These are phyloP conservation scores for Recurvomyces mirabilis DNA, from an alignment of 495 filamentous ascomycete genomes.

Conservation along the genomic window DNA sequence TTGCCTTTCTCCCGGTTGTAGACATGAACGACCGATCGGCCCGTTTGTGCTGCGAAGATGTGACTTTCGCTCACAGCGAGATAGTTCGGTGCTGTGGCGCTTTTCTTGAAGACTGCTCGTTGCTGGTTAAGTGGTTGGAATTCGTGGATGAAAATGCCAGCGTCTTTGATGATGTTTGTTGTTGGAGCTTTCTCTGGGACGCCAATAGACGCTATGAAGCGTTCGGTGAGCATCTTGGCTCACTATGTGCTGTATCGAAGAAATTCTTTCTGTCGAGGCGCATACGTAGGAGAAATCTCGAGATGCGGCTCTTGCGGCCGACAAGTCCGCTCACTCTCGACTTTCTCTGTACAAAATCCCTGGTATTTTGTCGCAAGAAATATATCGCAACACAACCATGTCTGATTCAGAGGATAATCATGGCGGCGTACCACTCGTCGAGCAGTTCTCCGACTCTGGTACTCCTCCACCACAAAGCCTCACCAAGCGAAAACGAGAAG, in stretches of 20 bases:
- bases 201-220: constrained; percentile 63
- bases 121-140: constrained; percentile 61
- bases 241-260: too few relatives aligned
- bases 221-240: constrained; percentile 72
- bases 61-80: constrained; percentile 74
- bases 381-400: constrained; percentile 26
- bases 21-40: constrained; percentile 85
- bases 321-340: too few relatives aligned
- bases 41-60: constrained; percentile 79
- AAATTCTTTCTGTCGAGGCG: too few relatives aligned
- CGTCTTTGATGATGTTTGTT: constrained; percentile 58
- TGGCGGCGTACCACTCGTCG: constrained; percentile 23
- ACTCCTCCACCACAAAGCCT: constrained; percentile 11
- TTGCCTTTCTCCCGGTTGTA: constrained; percentile 74
- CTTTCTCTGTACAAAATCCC: too few relatives aligned
- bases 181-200: constrained; percentile 52
- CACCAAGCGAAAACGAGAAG: constrained; percentile 27
- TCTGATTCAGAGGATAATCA: constrained; percentile 24
- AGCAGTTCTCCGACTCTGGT: constrained; percentile 14
- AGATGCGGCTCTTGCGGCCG: too few relatives aligned
- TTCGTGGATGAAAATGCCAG: constrained; percentile 73
- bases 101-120: constrained; percentile 82
- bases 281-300: too few relatives aligned
- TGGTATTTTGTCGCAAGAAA: too few relatives aligned
- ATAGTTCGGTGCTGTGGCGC: constrained; percentile 63